Percentiles rank a stretch among this genome's conserved stretches.
Conservation (phyloP, 768 basidiomycete genomes). For the Tylopilus plumbeoviolaceoides region DNA sequence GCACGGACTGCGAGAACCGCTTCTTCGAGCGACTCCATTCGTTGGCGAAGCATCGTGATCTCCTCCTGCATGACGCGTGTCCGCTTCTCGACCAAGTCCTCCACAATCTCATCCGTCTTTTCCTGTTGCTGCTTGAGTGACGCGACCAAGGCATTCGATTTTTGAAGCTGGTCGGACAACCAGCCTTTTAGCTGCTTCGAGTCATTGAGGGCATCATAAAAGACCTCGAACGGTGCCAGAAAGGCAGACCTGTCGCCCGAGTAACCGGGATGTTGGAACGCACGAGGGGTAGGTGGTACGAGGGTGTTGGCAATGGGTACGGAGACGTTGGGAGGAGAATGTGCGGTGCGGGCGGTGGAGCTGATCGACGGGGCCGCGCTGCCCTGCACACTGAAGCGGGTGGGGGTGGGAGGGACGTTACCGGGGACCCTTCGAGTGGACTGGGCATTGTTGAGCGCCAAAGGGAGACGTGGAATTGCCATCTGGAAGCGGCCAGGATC, state of each 20-base stretch:
- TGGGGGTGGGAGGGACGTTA: constrained; percentile 71
- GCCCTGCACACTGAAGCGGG: constrained; percentile 49
- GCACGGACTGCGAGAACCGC: constrained; percentile 31
- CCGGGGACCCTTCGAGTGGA: constrained; percentile 48
- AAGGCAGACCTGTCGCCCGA: constrained; percentile 70
- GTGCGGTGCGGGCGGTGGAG: constrained; percentile 30
- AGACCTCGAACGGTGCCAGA: constrained; percentile 75
- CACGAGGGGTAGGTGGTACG: constrained; percentile 68
- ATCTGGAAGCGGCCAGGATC: constrained; percentile 50
- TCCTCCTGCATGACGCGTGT: constrained; percentile 58
- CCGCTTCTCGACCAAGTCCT: constrained; percentile 57
- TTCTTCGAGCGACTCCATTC: constrained; percentile 68
- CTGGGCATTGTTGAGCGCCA: constrained; percentile 42
- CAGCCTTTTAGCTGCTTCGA: constrained; percentile 74
- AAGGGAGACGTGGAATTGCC: constrained; percentile 63
- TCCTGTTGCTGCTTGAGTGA: constrained; percentile 59
- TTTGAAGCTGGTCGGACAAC: constrained; percentile 69
- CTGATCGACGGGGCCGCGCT: constrained; percentile 18
- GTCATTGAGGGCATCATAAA: constrained; percentile 83
- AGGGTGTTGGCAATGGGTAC: constrained; percentile 65
- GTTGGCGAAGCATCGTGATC: constrained; percentile 51
- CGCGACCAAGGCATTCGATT: constrained; percentile 52
- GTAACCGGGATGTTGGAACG: constrained; percentile 57
- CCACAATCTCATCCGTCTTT: constrained; percentile 55
- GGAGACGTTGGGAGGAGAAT: constrained; percentile 54